These are phyloP conservation scores for Quercus phellos DNA, from an alignment of 331 rosid genomes.

Conservation along the genomic window DNA sequence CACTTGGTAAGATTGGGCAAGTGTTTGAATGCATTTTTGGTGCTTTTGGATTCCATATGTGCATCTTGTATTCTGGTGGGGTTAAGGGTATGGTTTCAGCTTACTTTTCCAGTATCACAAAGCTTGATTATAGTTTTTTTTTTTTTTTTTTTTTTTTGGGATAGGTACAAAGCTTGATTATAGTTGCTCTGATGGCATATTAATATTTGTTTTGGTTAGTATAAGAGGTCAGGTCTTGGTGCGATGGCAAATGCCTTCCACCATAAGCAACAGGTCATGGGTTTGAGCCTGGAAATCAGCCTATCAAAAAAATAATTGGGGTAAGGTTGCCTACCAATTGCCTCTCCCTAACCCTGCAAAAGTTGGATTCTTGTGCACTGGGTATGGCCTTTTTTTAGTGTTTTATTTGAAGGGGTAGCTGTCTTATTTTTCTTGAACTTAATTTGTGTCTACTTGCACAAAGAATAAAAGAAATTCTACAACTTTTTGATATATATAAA, in stretches of 20 bases:
- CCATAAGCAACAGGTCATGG: no score
- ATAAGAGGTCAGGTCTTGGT: no score
- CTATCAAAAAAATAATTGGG: no score
- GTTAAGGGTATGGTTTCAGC: not conserved
- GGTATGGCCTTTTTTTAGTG: no score
- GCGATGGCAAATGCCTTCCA: no score
- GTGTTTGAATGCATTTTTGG: constrained; percentile 2
- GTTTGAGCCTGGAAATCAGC: no score
- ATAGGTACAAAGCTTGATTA: not conserved
- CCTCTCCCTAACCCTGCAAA: no score
- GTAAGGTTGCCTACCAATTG: no score
- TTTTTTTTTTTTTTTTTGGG: no score
- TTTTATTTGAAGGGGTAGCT: no score
- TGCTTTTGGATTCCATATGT: constrained; percentile 7
- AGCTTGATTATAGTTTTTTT: not conserved
- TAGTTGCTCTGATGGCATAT: not conserved
- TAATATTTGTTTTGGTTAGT: not conserved
- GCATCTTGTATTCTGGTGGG: not conserved
- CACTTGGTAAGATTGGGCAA: constrained; percentile 59
- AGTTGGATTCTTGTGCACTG: no score
- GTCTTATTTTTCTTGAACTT: not conserved
- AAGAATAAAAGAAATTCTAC: not conserved
- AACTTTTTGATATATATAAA: no score
- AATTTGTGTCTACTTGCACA: not conserved
- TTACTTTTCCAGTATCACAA: not conserved